These are phyloP conservation scores for Hondaea fermentalgiana DNA, from an alignment of 108 stramenopile genomes.

Conservation along the genomic window DNA sequence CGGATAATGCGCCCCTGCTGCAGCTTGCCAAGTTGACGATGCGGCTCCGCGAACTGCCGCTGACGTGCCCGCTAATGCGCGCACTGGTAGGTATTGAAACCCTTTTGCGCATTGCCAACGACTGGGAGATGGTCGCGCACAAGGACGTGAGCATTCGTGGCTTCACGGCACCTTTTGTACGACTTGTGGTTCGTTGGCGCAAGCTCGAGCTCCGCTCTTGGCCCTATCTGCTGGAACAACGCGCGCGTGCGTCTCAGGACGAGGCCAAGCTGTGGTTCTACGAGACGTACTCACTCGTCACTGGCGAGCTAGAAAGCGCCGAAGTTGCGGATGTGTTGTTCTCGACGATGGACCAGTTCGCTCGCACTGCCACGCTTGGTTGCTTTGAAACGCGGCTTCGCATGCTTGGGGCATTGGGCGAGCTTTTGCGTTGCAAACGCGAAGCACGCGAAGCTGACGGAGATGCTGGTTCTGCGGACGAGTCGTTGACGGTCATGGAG, in stretches of 20 bases:
- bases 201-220: slow-evolving; percentile 84
- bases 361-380: slow-evolving; percentile 31
- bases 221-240: slow-evolving; percentile 40
- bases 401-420: slow-evolving; percentile 26
- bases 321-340: slow-evolving; percentile 20
- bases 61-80: slow-evolving; percentile 61
- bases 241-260: background rate
- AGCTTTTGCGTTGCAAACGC: background rate
- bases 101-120: slow-evolving; percentile 73
- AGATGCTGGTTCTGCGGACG: background rate
- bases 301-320: background rate
- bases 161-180: slow-evolving; percentile 56
- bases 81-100: slow-evolving; percentile 82
- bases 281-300: slow-evolving; percentile 17
- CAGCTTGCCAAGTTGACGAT: slow-evolving; percentile 39
- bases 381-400: slow-evolving; percentile 38
- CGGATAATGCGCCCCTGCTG: slow-evolving; percentile 70
- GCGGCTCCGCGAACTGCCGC: slow-evolving; percentile 25
- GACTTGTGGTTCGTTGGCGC: slow-evolving; percentile 78
- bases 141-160: slow-evolving; percentile 59
- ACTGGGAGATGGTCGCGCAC: slow-evolving; percentile 93
- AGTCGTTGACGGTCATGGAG: background rate
- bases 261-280: slow-evolving; percentile 37
- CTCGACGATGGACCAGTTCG: slow-evolving; percentile 36
- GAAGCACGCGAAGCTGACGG: background rate